Conservation (phyloP, 768 basidiomycete genomes). For the Jaapia argillacea region DNA sequence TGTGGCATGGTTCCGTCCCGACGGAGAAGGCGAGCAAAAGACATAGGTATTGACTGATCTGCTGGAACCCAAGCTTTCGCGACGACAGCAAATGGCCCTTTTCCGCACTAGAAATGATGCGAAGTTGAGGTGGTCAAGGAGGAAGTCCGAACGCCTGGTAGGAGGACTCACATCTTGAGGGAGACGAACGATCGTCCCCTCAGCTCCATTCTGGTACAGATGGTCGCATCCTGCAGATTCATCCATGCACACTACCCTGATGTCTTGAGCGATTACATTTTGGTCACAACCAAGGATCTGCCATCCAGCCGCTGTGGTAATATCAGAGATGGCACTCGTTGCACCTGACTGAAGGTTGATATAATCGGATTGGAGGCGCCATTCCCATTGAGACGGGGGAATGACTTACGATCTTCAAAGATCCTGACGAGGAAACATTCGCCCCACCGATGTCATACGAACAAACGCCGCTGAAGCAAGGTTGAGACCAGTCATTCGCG, state of each 20-base stretch:
- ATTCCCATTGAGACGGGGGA: too few species aligned
- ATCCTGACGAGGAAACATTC: background rate
- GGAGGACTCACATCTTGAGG: constrained; percentile 41
- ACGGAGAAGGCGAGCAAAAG: constrained; percentile 18
- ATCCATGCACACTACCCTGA: constrained; percentile 36
- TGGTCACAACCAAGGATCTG: constrained; percentile 36
- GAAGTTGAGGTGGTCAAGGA: too few species aligned
- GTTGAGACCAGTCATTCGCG: background rate
- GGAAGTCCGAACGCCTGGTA: too few species aligned
- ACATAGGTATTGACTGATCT: constrained; percentile 32
- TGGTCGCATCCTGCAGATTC: constrained; percentile 27
- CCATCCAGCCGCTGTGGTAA: constrained; percentile 40
- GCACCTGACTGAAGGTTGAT: constrained; percentile 8
- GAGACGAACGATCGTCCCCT: constrained; percentile 41
- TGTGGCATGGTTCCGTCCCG: constrained; percentile 23
- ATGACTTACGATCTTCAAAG: background rate
- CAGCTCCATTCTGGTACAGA: constrained; percentile 28
- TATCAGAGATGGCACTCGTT: constrained; percentile 22
- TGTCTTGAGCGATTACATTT: constrained; percentile 29
- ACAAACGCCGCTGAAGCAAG: background rate
- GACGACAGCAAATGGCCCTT: constrained; percentile 23
- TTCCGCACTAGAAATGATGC: constrained; percentile 15
- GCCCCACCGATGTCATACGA: background rate
- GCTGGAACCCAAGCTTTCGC: constrained; percentile 28
- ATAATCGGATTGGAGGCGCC: too few species aligned